A percentile compares a stretch with the other conserved stretches of the same genome.
phyloP scores from a whole-genome alignment of 1,284 basidiomycete species.

The Boletus nobilissimus region DNA sequence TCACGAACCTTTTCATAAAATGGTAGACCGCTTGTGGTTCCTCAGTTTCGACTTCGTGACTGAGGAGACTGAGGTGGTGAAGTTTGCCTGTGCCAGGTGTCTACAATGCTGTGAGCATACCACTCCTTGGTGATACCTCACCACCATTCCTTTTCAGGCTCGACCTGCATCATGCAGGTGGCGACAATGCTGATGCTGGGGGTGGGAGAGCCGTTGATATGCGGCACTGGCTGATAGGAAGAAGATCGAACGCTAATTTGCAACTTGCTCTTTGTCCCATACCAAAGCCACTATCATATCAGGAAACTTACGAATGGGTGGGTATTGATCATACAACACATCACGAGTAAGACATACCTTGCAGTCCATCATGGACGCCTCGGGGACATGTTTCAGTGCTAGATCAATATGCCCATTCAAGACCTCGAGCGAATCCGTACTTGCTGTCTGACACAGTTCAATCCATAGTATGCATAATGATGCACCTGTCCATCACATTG shows the following conservation, averaged over 20 bases:
- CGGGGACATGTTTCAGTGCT: too few relatives aligned
- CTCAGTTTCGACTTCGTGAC: constrained; percentile 83
- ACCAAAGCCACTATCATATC: too few relatives aligned
- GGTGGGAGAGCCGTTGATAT: constrained; percentile 72
- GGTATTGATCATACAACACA: too few relatives aligned
- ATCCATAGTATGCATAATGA: constrained; percentile 82
- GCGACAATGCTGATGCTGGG: constrained; percentile 90
- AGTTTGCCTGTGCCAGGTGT: constrained; percentile 92
- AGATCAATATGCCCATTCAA: too few relatives aligned
- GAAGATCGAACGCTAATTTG: constrained; percentile 53
- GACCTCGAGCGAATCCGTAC: constrained; percentile 73
- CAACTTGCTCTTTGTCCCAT: constrained; percentile 45
- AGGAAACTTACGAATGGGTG: too few relatives aligned
- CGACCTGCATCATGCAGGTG: constrained; percentile 86
- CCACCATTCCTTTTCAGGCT: constrained; percentile 95
- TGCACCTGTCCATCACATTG: constrained; percentile 51
- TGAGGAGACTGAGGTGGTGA: constrained; percentile 92
- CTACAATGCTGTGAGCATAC: constrained; percentile 89
- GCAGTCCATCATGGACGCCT: too few relatives aligned
- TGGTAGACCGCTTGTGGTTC: constrained; percentile 92
- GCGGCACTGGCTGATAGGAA: constrained; percentile 61
- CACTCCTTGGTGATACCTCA: constrained; percentile 89
- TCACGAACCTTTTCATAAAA: constrained; percentile 88
- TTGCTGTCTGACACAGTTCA: constrained; percentile 77
- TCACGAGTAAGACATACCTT: too few relatives aligned